Base-by-base conservation (phyloP, 2,329 filamentous ascomycete genomes). In the Cryphonectria radicalis region DNA sequence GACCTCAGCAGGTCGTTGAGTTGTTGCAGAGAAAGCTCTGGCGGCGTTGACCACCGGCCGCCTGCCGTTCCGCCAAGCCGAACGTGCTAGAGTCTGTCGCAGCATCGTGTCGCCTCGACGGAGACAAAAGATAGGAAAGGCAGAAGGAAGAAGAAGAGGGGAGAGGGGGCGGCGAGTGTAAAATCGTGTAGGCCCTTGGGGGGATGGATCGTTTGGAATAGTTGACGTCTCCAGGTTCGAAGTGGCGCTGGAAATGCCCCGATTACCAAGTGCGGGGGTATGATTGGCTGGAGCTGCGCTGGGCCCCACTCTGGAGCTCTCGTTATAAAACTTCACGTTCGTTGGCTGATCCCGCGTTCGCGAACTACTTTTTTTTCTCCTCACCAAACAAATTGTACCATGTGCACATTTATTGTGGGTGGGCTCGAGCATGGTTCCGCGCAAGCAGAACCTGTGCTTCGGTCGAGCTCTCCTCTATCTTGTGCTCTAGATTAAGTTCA, bases 1-100 rank as follows among this genome's bases (percentile, higher is more conserved):
- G 80, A 99, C 95, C 87, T 98, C 94, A 77, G 94, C 95, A 78
- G 89, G 89, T 82, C 94, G 90, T 84, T 88, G 89, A 80, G 89
- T 84, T 77, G 93, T 94, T 78, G 91, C 92, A 84, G 92, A 89
- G 87, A 99, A 97, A 79, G 92, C 86, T 85, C 94, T 91, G 82
- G 90, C 87, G 83, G 89, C 89, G 81, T 83, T 84, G 81, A 83
- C 84, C 80, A 84, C 63, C 25, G 70, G 84, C 80, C 85, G 86
- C 81, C 85, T 86, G 83, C 87, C 84, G 78, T 87, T 86, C 87
- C 89, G 88, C 86, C 88, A 88, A 84, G 89, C 87, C 86, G 89
- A 90, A 84, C 89, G 89, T 84, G 88, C 88, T 81, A 91, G 83
- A 84, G 88, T 85, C 81, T 90, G 87, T 86, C 89, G 88, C 83